Evolutionary conservation across 768 basidiomycete genomes (phyloP).

Genomic region (Xanthoconium stramineum): DNA sequence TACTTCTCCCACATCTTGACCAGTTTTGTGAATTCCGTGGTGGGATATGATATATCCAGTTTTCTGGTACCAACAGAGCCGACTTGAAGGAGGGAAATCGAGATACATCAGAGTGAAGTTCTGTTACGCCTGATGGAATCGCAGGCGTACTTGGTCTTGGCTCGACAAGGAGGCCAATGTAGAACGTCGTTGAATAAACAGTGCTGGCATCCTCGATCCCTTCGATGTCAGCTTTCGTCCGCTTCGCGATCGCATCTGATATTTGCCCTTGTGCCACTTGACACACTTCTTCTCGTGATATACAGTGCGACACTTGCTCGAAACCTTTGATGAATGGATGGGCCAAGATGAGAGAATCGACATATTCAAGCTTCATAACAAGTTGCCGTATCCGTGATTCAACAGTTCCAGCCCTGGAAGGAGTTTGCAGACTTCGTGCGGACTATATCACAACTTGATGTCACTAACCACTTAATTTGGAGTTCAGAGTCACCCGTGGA

Average conservation of each 20-base stretch:
- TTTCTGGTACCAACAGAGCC: conserved; percentile 74
- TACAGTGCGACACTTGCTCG: conserved; percentile 80
- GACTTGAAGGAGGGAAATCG: conserved; percentile 43
- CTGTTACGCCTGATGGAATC: conserved; percentile 11
- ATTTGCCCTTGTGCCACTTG: conserved; percentile 87
- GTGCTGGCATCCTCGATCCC: conserved; percentile 70
- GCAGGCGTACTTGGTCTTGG: conserved; percentile 76
- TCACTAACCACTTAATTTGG: conserved; percentile 85
- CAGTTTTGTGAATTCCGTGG: conserved; percentile 89
- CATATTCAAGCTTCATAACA: conserved; percentile 96
- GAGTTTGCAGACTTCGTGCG: conserved; percentile 12
- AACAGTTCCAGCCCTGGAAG: conserved; percentile 85
- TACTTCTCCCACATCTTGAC: conserved; percentile 96
- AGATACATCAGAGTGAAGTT: conserved; percentile 13
- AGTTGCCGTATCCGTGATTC: conserved; percentile 95
- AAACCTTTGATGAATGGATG: conserved; percentile 97
- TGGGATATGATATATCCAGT: conserved; percentile 96
- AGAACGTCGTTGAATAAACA: conserved; percentile 97
- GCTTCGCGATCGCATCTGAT: conserved; percentile 63
- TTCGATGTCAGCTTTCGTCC: conserved; percentile 77
- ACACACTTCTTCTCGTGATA: conserved; percentile 83
- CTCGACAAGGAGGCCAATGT: conserved; percentile 90
- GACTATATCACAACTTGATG: neutral
- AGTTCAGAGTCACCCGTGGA: conserved; percentile 80
- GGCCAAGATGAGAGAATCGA: conserved; percentile 85